Evolutionary conservation across 1,139 yeast genomes (phyloP).

Genomic region (Magnusiomyces sp.): DNA sequence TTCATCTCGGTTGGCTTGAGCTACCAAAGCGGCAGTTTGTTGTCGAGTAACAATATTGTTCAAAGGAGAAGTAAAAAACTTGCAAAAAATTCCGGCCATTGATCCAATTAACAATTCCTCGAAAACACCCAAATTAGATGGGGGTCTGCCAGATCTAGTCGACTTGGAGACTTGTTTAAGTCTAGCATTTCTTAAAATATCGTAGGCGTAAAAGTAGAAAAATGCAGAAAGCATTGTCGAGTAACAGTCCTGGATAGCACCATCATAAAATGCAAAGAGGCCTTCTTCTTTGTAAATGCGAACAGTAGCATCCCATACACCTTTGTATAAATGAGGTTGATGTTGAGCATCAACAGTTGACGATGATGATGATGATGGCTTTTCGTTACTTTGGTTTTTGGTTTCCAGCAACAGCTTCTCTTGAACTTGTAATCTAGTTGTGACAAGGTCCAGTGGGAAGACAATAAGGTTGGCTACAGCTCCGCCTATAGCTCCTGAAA

Average conservation of each 20-base stretch:
- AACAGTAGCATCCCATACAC: conserved; percentile 49
- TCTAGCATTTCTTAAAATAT: conserved; percentile 77
- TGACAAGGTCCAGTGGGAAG: conserved; percentile 66
- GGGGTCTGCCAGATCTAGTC: conserved; percentile 57
- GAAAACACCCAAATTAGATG: conserved; percentile 79
- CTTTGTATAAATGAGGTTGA: conserved; percentile 34
- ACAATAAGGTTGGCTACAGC: conserved; percentile 65
- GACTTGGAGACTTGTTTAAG: conserved; percentile 73
- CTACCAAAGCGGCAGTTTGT: conserved; percentile 24
- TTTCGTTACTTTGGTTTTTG: conserved; percentile 10
- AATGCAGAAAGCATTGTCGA: conserved; percentile 30
- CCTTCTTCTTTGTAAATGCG: conserved; percentile 52
- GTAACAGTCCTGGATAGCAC: conserved; percentile 34
- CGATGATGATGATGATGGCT: background rate
- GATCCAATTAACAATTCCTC: conserved; percentile 86
- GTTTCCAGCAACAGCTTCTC: conserved; percentile 9
- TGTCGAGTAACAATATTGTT: conserved; percentile 30
- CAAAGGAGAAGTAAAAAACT: conserved; percentile 29
- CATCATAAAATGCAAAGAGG: conserved; percentile 55
- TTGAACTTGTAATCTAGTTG: conserved; percentile 68
- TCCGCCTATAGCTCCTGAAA: conserved; percentile 75
- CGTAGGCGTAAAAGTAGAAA: conserved; percentile 63
- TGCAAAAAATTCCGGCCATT: conserved; percentile 45
- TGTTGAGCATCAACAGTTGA: conserved; percentile 16
- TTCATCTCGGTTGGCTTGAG: conserved; percentile 2